phyloP scores from a whole-genome alignment of 1,139 yeast species.

The Yamadazyma conglobata region DNA sequence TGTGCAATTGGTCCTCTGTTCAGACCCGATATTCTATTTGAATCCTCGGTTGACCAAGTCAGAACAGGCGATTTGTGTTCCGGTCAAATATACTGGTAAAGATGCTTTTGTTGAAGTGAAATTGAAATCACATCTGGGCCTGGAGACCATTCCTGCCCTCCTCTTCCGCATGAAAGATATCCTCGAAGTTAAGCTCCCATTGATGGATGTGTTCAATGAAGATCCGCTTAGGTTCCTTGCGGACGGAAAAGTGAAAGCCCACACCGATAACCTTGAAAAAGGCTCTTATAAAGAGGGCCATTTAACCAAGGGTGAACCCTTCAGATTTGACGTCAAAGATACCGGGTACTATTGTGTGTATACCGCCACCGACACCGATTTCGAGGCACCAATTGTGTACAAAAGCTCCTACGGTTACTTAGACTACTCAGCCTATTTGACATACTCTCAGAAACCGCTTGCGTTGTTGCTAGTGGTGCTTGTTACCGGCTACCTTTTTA shows the following conservation, averaged over 20 bases:
- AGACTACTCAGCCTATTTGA: slow-evolving; percentile 17
- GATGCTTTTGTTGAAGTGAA: slow-evolving; percentile 7
- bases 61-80: slow-evolving; percentile 9
- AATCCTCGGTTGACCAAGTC: not conserved
- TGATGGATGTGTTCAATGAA: slow-evolving; percentile 13
- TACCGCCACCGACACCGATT: slow-evolving; percentile 19
- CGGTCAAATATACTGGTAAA: slow-evolving; percentile 4
- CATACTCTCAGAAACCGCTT: slow-evolving; percentile 20
- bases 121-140: slow-evolving; percentile 2
- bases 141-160: slow-evolving; percentile 20
- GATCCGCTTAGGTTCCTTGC: slow-evolving; percentile 7
- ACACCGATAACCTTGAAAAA: slow-evolving; percentile 2
- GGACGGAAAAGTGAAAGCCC: slow-evolving; percentile 13
- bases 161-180: slow-evolving; percentile 26
- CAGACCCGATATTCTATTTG: not conserved
- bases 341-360: slow-evolving; percentile 37
- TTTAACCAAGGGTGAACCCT: slow-evolving; percentile 6
- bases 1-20: slow-evolving; percentile 1
- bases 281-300: slow-evolving; percentile 7
- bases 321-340: slow-evolving; percentile 17
- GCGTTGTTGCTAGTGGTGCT: slow-evolving; percentile 17
- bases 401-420: slow-evolving; percentile 30
- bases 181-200: slow-evolving; percentile 21
- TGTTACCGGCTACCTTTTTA: slow-evolving; percentile 22
- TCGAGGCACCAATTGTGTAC: slow-evolving; percentile 19